phyloP scores from a whole-genome alignment of 2,329 filamentous ascomycete species.

The Davidsoniella eucalypti region DNA sequence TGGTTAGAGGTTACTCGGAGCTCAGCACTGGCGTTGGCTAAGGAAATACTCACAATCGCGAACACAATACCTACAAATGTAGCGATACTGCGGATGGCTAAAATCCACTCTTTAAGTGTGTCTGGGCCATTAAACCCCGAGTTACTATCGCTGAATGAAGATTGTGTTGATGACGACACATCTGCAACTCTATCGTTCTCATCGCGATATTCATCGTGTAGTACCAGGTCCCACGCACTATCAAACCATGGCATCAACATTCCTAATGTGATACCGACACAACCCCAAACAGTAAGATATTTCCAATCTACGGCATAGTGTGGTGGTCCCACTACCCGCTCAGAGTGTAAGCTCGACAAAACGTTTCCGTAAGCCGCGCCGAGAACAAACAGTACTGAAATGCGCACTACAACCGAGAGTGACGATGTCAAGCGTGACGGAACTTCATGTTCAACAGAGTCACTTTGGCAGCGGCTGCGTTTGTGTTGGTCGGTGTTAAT shows the following conservation, averaged over 20 bases:
- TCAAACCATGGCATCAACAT: constrained; percentile 75
- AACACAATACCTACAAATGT: constrained; percentile 45
- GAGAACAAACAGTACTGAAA: constrained; percentile 54
- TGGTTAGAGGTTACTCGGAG: neutral
- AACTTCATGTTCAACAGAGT: neutral
- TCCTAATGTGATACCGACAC: constrained; percentile 61
- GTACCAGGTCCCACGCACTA: constrained; percentile 44
- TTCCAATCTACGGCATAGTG: constrained; percentile 27
- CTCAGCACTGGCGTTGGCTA: neutral
- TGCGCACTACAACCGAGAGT: constrained; percentile 41
- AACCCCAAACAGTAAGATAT: constrained; percentile 69
- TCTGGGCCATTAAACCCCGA: constrained; percentile 17
- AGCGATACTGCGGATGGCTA: constrained; percentile 40
- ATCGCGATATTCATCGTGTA: constrained; percentile 22
- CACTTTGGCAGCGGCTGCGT: neutral
- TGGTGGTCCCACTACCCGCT: neutral
- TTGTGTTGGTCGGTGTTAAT: neutral
- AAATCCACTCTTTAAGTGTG: constrained; percentile 54
- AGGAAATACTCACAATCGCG: constrained; percentile 45
- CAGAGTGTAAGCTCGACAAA: constrained; percentile 2
- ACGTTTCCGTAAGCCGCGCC: constrained; percentile 34
- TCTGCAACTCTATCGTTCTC: constrained; percentile 21
- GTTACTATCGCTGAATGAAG: neutral
- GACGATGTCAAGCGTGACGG: constrained; percentile 10
- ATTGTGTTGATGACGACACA: constrained; percentile 6